Percentiles rank a stretch among this genome's conserved stretches.
Conservation (phyloP, 257 asterid genomes). For the Nicotiana benthamiana region DNA sequence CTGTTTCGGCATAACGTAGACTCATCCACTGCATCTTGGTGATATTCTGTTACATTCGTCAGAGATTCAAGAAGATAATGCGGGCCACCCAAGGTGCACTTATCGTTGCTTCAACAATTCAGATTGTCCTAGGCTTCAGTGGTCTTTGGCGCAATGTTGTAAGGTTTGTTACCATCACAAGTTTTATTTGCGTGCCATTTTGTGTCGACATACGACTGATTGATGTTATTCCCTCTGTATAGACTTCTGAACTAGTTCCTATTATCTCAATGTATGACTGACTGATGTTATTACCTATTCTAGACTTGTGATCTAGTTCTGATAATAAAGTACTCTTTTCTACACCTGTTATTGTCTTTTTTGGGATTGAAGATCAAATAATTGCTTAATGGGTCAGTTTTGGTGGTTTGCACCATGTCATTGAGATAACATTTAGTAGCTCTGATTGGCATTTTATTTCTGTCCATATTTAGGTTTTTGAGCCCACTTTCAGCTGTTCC, state of each 20-base stretch:
- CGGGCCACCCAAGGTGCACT: conserved; percentile 87
- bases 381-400: neutral
- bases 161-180: conserved; percentile 33
- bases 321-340: neutral
- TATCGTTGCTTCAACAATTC: conserved; percentile 74
- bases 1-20: neutral
- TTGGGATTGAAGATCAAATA: neutral
- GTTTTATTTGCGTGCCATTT: neutral
- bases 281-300: neutral
- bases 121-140: conserved; percentile 79
- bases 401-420: neutral
- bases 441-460: neutral
- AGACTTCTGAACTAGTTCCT: neutral
- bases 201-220: neutral
- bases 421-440: neutral
- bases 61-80: conserved; percentile 78
- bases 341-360: neutral
- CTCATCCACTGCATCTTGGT: neutral
- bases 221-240: neutral
- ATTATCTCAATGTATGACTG: neutral
- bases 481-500: conserved; percentile 85
- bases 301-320: neutral
- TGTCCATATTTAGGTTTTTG: conserved; percentile 30
- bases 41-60: neutral
- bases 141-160: conserved; percentile 81